Evolutionary conservation across 2,329 filamentous ascomycete genomes (phyloP).

Genomic region (Aspergillus ruber): DNA sequence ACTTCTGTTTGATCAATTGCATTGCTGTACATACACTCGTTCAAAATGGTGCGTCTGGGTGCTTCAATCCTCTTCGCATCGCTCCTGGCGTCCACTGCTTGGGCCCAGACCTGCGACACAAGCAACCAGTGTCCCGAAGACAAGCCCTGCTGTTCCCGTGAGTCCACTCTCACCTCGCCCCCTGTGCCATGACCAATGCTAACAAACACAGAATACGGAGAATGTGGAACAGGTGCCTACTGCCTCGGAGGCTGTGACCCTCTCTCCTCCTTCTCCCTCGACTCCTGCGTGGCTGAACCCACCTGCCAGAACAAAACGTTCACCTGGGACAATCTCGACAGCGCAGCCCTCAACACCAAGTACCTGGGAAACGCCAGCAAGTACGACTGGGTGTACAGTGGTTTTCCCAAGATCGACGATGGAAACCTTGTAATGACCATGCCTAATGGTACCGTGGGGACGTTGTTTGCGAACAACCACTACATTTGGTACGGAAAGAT

Average conservation of each 20-base stretch:
- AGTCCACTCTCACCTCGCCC: slow-evolving; percentile 33
- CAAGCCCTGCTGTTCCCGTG: slow-evolving; percentile 74
- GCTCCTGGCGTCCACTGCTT: slow-evolving; percentile 25
- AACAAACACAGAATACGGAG: slow-evolving; percentile 65
- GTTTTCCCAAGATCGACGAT: slow-evolving; percentile 57
- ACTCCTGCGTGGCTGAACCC: slow-evolving; percentile 50
- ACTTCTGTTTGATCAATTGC: not conserved
- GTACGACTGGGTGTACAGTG: slow-evolving; percentile 84
- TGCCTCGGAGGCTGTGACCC: slow-evolving; percentile 95
- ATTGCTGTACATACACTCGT: not conserved
- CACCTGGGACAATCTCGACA: slow-evolving; percentile 65
- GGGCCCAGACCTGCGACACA: slow-evolving; percentile 32
- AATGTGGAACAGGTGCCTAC: slow-evolving; percentile 90
- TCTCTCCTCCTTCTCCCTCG: slow-evolving; percentile 68
- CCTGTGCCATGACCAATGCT: not conserved
- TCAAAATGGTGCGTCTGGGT: slow-evolving; percentile 31
- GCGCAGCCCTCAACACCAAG: slow-evolving; percentile 63
- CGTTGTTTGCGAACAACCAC: slow-evolving; percentile 72
- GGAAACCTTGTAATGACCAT: slow-evolving; percentile 79
- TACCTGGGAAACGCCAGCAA: slow-evolving; percentile 79
- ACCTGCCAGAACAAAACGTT: slow-evolving; percentile 70
- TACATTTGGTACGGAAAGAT: slow-evolving; percentile 99
- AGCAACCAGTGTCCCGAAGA: slow-evolving; percentile 61
- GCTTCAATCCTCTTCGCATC: slow-evolving; percentile 28
- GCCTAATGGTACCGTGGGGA: slow-evolving; percentile 77